Evolutionary conservation across 495 filamentous ascomycete genomes (phyloP).

Genomic region (Aspergillus funiculosus): DNA sequence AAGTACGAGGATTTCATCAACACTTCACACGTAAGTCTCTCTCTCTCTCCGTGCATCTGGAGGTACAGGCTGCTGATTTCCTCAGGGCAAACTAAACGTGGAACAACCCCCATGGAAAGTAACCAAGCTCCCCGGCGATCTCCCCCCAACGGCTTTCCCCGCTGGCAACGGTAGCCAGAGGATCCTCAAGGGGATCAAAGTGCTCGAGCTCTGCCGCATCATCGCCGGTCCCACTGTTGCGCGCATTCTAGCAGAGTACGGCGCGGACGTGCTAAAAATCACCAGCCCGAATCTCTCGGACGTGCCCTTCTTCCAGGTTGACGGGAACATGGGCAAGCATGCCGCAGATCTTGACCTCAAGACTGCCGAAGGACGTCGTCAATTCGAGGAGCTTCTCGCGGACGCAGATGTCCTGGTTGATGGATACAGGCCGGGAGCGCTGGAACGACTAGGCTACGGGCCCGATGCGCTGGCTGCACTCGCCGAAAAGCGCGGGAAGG

Average conservation of each 20-base stretch:
- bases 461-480: conserved; percentile 45
- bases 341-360: conserved; percentile 56
- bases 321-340: conserved; percentile 68
- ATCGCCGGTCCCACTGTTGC: conserved; percentile 57
- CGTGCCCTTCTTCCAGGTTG: conserved; percentile 76
- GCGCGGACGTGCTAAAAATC: conserved; percentile 63
- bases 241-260: conserved; percentile 61
- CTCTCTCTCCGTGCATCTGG: conserved; percentile 5
- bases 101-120: conserved; percentile 52
- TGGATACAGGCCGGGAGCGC: conserved; percentile 61
- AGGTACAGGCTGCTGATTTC: conserved; percentile 14
- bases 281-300: conserved; percentile 63
- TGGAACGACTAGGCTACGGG: conserved; percentile 61
- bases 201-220: conserved; percentile 64
- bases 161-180: conserved; percentile 25
- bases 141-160: conserved; percentile 52
- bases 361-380: conserved; percentile 41
- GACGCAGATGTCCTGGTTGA: conserved; percentile 59
- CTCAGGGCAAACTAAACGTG: conserved; percentile 43
- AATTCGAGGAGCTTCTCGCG: conserved; percentile 54
- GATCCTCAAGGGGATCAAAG: conserved; percentile 38
- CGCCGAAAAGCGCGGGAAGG: conserved; percentile 50
- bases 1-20: conserved; percentile 60
- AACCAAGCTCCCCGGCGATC: conserved; percentile 36
- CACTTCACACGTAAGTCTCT: conserved; percentile 51